Evolutionary conservation across 768 basidiomycete species (phyloP).

Genomic region (Coprinopsis sp.): DNA sequence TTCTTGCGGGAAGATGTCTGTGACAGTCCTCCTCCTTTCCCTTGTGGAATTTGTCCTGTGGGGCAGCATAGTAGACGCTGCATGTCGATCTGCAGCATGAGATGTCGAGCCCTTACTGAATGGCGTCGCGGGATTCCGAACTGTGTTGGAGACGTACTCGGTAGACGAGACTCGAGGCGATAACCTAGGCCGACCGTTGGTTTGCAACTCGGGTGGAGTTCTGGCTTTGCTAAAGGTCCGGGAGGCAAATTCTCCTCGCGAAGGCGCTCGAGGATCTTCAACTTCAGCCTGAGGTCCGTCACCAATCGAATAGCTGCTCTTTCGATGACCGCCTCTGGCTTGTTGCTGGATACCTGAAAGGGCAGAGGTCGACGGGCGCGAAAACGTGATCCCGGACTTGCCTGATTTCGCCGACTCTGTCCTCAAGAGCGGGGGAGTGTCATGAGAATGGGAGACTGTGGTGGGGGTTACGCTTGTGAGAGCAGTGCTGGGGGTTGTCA

Average conservation of each 20-base stretch:
- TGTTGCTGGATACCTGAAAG: conserved; percentile 55
- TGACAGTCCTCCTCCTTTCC: conserved; percentile 41
- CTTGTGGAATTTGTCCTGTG: conserved; percentile 23
- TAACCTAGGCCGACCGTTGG: no score
- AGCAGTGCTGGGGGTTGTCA: conserved; percentile 49
- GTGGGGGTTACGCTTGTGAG: conserved; percentile 67
- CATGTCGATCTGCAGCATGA: conserved; percentile 40
- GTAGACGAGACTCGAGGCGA: no score
- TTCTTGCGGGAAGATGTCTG: conserved; percentile 39
- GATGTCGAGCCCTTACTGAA: conserved; percentile 14
- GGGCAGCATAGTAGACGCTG: conserved; percentile 26
- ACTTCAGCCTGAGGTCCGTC: no score
- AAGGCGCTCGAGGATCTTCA: no score
- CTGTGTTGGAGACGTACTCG: no score
- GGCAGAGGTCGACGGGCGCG: conserved; percentile 54
- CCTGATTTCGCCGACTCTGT: conserved; percentile 51
- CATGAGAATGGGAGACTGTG: conserved; percentile 51
- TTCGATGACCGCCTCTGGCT: conserved; percentile 33
- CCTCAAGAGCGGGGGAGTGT: conserved; percentile 33
- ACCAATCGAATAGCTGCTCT: conserved; percentile 25
- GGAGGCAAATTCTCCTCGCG: no score
- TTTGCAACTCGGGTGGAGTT: no score
- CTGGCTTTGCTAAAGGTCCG: no score
- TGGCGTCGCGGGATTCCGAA: conserved; percentile 9
- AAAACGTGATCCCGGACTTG: conserved; percentile 52